phyloP scores from a whole-genome alignment of 805 yeast genomes.

The Geotrichum ghanense region DNA sequence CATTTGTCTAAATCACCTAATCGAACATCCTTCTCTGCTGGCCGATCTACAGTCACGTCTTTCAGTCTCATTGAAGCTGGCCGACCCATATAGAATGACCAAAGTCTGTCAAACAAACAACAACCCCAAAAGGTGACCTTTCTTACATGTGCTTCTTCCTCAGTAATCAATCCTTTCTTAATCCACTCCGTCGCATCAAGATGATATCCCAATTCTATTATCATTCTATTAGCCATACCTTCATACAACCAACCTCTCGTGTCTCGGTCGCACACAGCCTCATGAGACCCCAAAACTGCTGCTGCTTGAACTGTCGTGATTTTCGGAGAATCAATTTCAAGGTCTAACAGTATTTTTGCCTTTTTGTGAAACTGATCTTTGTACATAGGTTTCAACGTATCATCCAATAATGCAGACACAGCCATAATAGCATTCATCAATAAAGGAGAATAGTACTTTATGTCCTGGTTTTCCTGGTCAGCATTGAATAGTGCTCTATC shows the following conservation, averaged over 20 bases:
- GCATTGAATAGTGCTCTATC: conserved; percentile 6
- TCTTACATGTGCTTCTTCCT: conserved; percentile 10
- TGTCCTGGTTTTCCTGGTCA: conserved; percentile 4
- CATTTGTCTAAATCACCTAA: conserved; percentile 6
- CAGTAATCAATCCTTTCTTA: conserved; percentile 9
- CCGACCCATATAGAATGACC: conserved; percentile 14
- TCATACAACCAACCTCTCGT: conserved; percentile 15
- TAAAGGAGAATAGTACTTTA: conserved; percentile 11
- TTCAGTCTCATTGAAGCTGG: conserved; percentile 11
- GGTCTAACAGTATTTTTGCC: conserved; percentile 9
- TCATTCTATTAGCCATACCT: conserved; percentile 16
- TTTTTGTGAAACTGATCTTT: conserved; percentile 12
- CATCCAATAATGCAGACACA: conserved; percentile 11
- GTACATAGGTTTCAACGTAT: conserved; percentile 9
- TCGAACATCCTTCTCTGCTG: conserved; percentile 6
- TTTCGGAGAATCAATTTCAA: conserved; percentile 9
- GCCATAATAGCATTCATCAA: conserved; percentile 13
- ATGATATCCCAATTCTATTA: conserved; percentile 13
- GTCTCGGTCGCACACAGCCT: conserved; percentile 13
- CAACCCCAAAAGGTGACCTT: conserved; percentile 16
- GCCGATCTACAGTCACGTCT: conserved; percentile 10
- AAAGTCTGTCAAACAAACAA: conserved; percentile 15
- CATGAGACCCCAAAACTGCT: conserved; percentile 12
- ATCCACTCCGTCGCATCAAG: conserved; percentile 10
- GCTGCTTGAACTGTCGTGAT: conserved; percentile 14